Percentiles rank a stretch among this genome's conserved stretches.
Conservation (phyloP, 2,329 filamentous ascomycete genomes). For the Rasamsonia emersonii region DNA sequence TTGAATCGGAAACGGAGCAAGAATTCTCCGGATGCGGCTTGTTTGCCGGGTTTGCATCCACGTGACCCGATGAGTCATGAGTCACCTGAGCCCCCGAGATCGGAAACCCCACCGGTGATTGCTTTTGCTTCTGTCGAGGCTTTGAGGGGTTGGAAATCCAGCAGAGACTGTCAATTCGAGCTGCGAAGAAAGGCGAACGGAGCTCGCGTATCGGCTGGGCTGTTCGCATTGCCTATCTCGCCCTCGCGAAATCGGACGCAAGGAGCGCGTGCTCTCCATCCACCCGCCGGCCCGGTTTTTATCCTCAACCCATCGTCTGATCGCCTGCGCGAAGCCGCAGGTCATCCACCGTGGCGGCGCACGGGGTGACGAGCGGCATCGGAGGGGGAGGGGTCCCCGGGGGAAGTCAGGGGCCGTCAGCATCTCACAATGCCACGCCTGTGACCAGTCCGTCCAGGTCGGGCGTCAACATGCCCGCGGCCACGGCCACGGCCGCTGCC, state of each 20-base stretch:
- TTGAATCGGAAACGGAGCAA: too few relatives aligned
- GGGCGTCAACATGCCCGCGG: slow-evolving; percentile 12
- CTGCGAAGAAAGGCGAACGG: too few relatives aligned
- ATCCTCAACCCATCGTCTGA: not conserved
- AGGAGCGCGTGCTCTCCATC: too few relatives aligned
- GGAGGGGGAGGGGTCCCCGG: slow-evolving; percentile 24
- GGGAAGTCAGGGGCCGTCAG: slow-evolving; percentile 16
- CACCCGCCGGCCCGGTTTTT: too few relatives aligned
- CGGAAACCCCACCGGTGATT: slow-evolving; percentile 4
- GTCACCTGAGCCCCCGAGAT: slow-evolving; percentile 4
- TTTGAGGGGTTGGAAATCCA: too few relatives aligned
- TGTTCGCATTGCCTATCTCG: slow-evolving; percentile 2
- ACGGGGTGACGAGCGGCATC: slow-evolving; percentile 25
- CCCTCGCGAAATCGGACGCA: slow-evolving; percentile 9
- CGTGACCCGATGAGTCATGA: not conserved
- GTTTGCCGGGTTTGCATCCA: too few relatives aligned
- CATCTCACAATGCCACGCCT: slow-evolving; percentile 27
- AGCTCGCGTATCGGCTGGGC: too few relatives aligned
- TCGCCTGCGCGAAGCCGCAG: slow-evolving; percentile 8
- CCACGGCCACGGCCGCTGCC: not conserved
- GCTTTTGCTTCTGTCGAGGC: too few relatives aligned
- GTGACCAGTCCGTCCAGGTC: slow-evolving; percentile 29
- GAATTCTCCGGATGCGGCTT: too few relatives aligned
- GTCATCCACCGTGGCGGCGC: slow-evolving; percentile 30
- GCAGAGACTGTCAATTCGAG: too few relatives aligned